Base-by-base conservation (phyloP, 768 basidiomycete genomes). In the Tylopilus rubrobrunneus region DNA sequence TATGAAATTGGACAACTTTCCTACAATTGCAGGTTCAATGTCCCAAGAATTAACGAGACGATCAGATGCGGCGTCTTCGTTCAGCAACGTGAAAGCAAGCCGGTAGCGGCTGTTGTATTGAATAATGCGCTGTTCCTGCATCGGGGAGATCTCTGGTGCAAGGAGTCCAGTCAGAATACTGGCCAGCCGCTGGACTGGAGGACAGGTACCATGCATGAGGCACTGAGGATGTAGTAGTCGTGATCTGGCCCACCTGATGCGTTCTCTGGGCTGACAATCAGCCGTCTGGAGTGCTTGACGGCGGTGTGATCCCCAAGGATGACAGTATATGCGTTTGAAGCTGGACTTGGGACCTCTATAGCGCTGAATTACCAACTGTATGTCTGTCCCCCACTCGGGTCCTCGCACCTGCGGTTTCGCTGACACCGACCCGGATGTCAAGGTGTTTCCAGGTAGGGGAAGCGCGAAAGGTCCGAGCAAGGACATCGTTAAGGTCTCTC, bases 41-140 rank as follows among this genome's bases (percentile, higher is more conserved):
- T 94, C 84, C 96, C 96, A 98, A 7, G 78, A 73, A 29, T 75
- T 56, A 17, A 85, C 77, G 25, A 77, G 74, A 21, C 74, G 76
- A 7, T 87, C 87, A 12, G 78, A 77, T 2, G 87, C 74, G 4
- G 88, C 82, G 66, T 98, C 89, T 71, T 98, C 92, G 65, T 98
- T 96, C 48, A 99, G 72, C 7, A 99, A 74, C 14, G 89, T 90
- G 73, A 98, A 97, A n/a, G 92, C 84, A 14, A 98, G 79, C 41
- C 92, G 86, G 68, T 91, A 90, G 43, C 82, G 83, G 5, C 84
- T 79, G 12, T 94, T 80, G 67, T 91, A 98, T 69, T 89, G 90
- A 37, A 83, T 80, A 19, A 82, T 73, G 34, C 80, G 72, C 28
- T 80, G 74, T 27, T 76, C 74, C 49, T 76, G 71, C 49, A 80